Evolutionary conservation across 805 yeast species (phyloP).

Genomic region (Hyphopichia homilentoma): DNA sequence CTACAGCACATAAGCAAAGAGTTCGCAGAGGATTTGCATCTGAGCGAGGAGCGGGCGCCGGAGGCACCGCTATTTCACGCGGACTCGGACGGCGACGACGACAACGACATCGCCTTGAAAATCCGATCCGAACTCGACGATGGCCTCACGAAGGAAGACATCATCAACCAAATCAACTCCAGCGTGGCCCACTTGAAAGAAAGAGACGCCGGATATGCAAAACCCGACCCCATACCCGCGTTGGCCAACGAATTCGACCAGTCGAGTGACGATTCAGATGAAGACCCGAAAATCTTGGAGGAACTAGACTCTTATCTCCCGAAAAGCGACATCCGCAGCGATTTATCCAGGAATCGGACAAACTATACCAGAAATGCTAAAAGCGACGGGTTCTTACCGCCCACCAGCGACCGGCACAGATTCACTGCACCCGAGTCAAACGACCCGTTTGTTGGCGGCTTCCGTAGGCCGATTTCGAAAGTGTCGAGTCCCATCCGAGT

Average conservation of each 20-base stretch:
- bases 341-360: too few species aligned
- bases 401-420: conserved; percentile 1
- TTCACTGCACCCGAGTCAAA: background rate
- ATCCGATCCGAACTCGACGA: conserved; percentile 6
- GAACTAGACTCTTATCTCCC: conserved; percentile 15
- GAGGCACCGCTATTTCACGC: too few species aligned
- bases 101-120: conserved; percentile 6
- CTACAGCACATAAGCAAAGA: too few species aligned
- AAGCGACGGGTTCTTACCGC: too few species aligned
- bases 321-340: too few species aligned
- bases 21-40: too few species aligned
- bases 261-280: conserved; percentile 10
- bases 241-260: conserved; percentile 4
- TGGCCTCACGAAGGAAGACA: background rate
- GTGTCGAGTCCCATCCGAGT: conserved; percentile 1
- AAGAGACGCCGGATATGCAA: background rate
- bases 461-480: conserved; percentile 1
- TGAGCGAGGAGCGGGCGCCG: too few species aligned
- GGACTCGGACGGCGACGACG: too few species aligned
- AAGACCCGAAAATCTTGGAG: conserved; percentile 10
- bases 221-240: conserved; percentile 1
- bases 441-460: background rate
- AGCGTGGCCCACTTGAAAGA: conserved; percentile 8
- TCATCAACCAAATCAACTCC: conserved; percentile 2
- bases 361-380: too few species aligned